Percentiles rank a stretch among this genome's conserved stretches.
These are phyloP conservation scores for Leptoxyphium fumago DNA, from an alignment of 2,329 filamentous ascomycete species.

Conservation along the genomic window DNA sequence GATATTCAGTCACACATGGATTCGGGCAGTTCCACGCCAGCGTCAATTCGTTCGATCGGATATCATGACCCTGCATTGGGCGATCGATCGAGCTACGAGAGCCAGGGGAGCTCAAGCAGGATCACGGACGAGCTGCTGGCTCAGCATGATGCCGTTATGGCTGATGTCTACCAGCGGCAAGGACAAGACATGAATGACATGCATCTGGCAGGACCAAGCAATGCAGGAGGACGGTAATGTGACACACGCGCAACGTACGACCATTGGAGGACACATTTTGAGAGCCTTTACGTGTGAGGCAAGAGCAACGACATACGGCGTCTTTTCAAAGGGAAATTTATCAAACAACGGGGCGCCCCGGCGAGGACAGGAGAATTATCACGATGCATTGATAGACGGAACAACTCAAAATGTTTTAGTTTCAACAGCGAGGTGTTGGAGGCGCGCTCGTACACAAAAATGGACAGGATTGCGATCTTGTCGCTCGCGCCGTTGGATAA, in stretches of 20 bases:
- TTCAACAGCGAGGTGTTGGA: neutral
- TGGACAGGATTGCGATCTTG: too few species aligned
- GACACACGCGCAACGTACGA: too few species aligned
- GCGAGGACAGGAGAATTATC: too few species aligned
- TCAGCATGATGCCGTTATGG: conserved; percentile 13
- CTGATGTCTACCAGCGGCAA: conserved; percentile 8
- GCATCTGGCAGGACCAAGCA: neutral
- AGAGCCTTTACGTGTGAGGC: too few species aligned
- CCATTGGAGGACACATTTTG: too few species aligned
- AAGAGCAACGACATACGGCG: too few species aligned
- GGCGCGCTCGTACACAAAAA: neutral
- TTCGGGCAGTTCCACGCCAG: conserved; percentile 1
- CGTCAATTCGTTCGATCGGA: conserved; percentile 4
- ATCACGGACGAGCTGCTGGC: conserved; percentile 2
- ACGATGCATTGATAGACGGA: too few species aligned
- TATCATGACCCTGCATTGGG: conserved; percentile 17
- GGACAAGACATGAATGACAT: neutral
- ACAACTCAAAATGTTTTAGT: too few species aligned
- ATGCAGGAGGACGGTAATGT: too few species aligned
- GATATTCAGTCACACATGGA: neutral
- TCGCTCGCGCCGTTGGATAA: too few species aligned
- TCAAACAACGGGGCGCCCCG: too few species aligned
- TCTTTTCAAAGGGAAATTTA: too few species aligned
- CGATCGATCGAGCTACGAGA: conserved; percentile 11
- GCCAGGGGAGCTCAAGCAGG: neutral